phyloP scores from a whole-genome alignment of 1,284 basidiomycete genomes.

The Ustilago curta region DNA sequence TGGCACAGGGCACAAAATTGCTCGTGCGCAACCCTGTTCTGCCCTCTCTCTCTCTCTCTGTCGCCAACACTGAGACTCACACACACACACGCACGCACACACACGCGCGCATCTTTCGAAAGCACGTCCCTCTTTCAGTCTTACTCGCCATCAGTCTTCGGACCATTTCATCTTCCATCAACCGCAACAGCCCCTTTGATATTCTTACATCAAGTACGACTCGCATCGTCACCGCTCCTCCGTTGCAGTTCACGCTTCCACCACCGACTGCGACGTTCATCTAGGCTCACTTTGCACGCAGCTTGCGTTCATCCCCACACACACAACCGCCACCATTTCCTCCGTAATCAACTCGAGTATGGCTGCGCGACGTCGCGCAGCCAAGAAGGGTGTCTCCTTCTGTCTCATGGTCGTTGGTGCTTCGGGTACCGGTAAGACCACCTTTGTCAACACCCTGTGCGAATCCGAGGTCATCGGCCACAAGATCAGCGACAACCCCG shows the following conservation, averaged over 20 bases:
- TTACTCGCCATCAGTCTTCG: conserved; percentile 4
- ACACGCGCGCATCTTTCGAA: neutral
- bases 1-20: conserved; percentile 3
- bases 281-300: neutral
- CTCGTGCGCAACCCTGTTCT: conserved; percentile 29
- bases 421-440: conserved; percentile 68
- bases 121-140: conserved; percentile 4
- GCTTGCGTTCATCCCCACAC: neutral
- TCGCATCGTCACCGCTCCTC: too few species aligned
- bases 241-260: neutral
- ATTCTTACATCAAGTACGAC: neutral
- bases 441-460: conserved; percentile 69
- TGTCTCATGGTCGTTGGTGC: conserved; percentile 69
- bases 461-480: conserved; percentile 73
- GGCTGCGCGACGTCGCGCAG: conserved; percentile 63
- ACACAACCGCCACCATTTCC: conserved; percentile 33
- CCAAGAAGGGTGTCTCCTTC: conserved; percentile 70
- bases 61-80: conserved; percentile 33
- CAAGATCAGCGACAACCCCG: conserved; percentile 86
- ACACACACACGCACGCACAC: conserved; percentile 6
- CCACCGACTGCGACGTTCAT: neutral
- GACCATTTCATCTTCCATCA: neutral
- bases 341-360: conserved; percentile 48
- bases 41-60: too few species aligned
- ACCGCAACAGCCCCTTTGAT: too few species aligned